Evolutionary conservation across 164 flowering plant species (phyloP).

Genomic region (Cinnamomum chago): DNA sequence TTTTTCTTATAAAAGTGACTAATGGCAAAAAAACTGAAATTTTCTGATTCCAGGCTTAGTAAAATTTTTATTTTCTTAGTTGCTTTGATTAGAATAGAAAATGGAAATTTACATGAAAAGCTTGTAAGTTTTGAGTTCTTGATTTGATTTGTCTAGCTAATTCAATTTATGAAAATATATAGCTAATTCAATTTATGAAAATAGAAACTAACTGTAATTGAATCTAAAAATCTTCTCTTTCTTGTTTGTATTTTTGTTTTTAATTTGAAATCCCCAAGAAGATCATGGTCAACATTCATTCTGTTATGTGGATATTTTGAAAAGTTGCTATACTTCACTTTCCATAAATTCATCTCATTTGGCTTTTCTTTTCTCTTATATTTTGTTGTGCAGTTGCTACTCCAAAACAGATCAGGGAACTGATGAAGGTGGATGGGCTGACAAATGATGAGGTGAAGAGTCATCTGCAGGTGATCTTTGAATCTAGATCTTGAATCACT

Average conservation of each 20-base stretch:
- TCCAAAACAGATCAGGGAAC: constrained; percentile 90
- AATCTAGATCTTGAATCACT: neutral
- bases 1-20: no score
- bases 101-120: neutral
- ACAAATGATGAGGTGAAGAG: constrained; percentile 97
- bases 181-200: neutral
- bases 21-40: no score
- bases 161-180: neutral
- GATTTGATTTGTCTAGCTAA: neutral
- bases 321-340: no score
- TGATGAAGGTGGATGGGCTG: constrained; percentile 88
- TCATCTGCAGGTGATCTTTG: constrained; percentile 73
- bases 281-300: neutral
- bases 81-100: neutral
- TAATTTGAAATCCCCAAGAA: neutral
- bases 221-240: neutral
- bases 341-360: neutral
- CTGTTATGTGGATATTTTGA: neutral
- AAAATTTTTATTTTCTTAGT: neutral
- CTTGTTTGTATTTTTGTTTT: neutral
- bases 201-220: neutral
- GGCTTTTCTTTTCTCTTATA: neutral
- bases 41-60: no score
- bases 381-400: constrained; percentile 58
- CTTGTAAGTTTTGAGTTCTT: neutral